A percentile compares a stretch with the other conserved stretches of the same genome.
These are phyloP conservation scores for Penicillium sp. DNA, from an alignment of 2,329 filamentous ascomycete species.

Conservation along the genomic window DNA sequence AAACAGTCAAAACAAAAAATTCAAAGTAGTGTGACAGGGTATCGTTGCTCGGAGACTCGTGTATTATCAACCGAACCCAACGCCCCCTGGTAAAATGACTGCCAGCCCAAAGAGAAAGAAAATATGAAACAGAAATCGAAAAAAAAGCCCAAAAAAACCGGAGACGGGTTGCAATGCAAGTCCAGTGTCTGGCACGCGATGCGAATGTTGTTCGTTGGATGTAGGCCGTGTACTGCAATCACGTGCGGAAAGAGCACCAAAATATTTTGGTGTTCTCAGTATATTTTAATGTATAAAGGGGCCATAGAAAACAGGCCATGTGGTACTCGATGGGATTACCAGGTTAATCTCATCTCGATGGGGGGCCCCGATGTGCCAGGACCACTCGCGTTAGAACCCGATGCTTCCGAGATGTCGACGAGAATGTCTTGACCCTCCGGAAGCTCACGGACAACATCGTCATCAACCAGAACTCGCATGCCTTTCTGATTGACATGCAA, in stretches of 20 bases:
- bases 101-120: slow-evolving; percentile 18
- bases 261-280: too few relatives aligned
- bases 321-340: slow-evolving; percentile 35
- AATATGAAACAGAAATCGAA: slow-evolving; percentile 12
- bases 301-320: not conserved
- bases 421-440: not conserved
- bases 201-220: not conserved
- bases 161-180: not conserved
- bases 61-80: slow-evolving; percentile 42
- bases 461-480: not conserved
- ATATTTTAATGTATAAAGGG: not conserved
- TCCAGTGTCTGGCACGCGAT: not conserved
- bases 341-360: slow-evolving; percentile 55
- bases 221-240: slow-evolving; percentile 3
- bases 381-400: slow-evolving; percentile 6
- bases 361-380: slow-evolving; percentile 23
- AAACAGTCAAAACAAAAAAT: slow-evolving; percentile 11
- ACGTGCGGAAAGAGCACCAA: slow-evolving; percentile 2
- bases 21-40: slow-evolving; percentile 34
- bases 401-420: slow-evolving; percentile 61
- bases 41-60: slow-evolving; percentile 45
- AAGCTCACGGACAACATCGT: not conserved
- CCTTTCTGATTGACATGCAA: slow-evolving; percentile 67
- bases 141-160: not conserved
- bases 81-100: slow-evolving; percentile 26